These are phyloP conservation scores for Russula sp. DNA, from an alignment of 768 basidiomycete species.

Conservation along the genomic window DNA sequence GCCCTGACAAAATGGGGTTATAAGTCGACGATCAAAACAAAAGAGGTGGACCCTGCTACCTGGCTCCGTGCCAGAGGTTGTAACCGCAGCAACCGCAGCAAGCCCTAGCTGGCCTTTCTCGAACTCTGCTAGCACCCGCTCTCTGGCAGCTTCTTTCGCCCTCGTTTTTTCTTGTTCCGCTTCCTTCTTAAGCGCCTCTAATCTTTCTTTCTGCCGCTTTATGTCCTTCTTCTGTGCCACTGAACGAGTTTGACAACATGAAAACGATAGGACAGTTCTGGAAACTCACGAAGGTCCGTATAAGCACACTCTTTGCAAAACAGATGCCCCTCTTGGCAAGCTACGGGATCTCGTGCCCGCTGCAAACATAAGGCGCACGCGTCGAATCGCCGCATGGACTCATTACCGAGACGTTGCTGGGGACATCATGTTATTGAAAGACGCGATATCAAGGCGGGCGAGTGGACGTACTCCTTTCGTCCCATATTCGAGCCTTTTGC, in stretches of 20 bases:
- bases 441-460: neutral
- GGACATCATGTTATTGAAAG: constrained; percentile 4
- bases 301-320: constrained; percentile 96
- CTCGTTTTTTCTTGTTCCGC: constrained; percentile 73
- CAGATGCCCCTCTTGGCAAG: constrained; percentile 81
- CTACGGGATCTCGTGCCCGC: constrained; percentile 74
- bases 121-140: constrained; percentile 85
- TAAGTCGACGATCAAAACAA: neutral
- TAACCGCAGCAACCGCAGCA: constrained; percentile 39
- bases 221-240: constrained; percentile 90
- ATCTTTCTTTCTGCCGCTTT: constrained; percentile 77
- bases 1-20: constrained; percentile 33
- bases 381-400: constrained; percentile 90
- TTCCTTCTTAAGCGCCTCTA: constrained; percentile 69
- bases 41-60: constrained; percentile 29
- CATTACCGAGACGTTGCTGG: constrained; percentile 81
- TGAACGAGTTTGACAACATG: constrained; percentile 29
- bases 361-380: constrained; percentile 87
- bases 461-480: constrained; percentile 56
- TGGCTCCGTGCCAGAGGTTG: constrained; percentile 38
- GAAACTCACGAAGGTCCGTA: constrained; percentile 65
- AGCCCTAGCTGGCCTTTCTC: constrained; percentile 80
- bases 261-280: neutral
- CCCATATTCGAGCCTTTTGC: constrained; percentile 80
- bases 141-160: constrained; percentile 70